These are phyloP conservation scores for Buxus sempervirens DNA, from an alignment of 164 flowering plant species.

Conservation along the genomic window DNA sequence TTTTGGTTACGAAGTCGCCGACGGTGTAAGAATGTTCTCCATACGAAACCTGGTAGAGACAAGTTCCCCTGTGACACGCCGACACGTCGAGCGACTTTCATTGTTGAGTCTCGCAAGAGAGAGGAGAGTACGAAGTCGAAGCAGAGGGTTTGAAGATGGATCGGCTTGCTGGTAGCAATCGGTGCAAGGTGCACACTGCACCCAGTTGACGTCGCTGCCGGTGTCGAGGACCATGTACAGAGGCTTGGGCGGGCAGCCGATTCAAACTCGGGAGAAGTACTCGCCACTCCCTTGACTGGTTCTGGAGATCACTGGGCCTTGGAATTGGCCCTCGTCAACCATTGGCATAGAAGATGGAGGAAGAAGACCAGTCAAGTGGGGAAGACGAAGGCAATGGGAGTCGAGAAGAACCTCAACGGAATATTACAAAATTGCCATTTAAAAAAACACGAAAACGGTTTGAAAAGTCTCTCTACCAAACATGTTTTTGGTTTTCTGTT, in stretches of 20 bases:
- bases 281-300: constrained; percentile 48
- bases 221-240: constrained; percentile 47
- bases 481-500: no score
- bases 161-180: constrained; percentile 51
- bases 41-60: constrained; percentile 2
- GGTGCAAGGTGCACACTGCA: constrained; percentile 48
- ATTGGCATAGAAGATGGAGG: no score
- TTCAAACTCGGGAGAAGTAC: constrained; percentile 43
- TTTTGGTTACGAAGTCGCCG: constrained; percentile 4
- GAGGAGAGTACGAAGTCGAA: constrained; percentile 28
- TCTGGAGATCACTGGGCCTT: constrained; percentile 39
- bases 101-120: constrained; percentile 27
- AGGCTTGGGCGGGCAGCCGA: constrained; percentile 35
- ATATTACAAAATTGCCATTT: no score
- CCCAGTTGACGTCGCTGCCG: constrained; percentile 54
- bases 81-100: constrained; percentile 34
- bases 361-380: no score
- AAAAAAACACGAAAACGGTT: no score
- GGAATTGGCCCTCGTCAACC: constrained; percentile 17
- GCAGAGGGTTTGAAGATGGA: constrained; percentile 41
- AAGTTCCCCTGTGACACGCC: constrained; percentile 4
- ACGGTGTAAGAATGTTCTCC: not conserved
- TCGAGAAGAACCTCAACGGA: no score
- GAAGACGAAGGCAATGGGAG: no score
- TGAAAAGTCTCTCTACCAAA: no score